These are phyloP conservation scores for Marasmius fiardii DNA, from an alignment of 1,284 basidiomycete species.

Conservation along the genomic window DNA sequence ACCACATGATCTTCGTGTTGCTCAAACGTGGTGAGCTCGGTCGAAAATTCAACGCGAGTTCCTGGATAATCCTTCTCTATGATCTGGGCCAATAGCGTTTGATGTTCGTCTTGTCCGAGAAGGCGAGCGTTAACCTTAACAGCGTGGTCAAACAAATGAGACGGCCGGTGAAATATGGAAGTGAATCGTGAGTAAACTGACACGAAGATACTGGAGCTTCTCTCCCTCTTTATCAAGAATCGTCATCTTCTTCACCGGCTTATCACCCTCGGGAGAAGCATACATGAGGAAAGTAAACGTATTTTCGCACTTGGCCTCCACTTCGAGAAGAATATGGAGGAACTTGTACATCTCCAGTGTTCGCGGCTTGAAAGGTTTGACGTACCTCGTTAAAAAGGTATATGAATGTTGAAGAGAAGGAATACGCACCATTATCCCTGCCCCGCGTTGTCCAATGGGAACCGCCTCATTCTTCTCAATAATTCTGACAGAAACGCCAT, in stretches of 20 bases:
- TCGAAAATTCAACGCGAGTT: constrained; percentile 24
- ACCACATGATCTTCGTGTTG: constrained; percentile 19
- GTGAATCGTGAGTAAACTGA: neutral
- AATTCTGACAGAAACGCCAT: constrained; percentile 21
- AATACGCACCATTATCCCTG: constrained; percentile 16
- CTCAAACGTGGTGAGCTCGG: constrained; percentile 24
- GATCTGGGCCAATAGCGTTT: constrained; percentile 24
- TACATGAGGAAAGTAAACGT: neutral
- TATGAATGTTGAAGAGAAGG: neutral
- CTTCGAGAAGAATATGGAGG: constrained; percentile 10
- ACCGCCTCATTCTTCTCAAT: constrained; percentile 19
- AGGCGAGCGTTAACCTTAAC: constrained; percentile 12
- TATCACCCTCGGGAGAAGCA: constrained; percentile 4
- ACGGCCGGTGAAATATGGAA: no score
- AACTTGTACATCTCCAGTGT: constrained; percentile 14
- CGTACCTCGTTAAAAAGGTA: no score
- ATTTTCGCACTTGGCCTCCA: neutral
- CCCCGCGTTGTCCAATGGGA: constrained; percentile 17
- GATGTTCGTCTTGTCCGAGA: constrained; percentile 25
- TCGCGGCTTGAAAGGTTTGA: constrained; percentile 3
- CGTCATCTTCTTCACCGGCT: neutral
- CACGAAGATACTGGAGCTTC: neutral
- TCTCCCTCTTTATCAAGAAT: neutral
- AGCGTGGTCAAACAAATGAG: no score
- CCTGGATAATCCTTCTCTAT: constrained; percentile 20